Conservation (phyloP, 345 rosid species). For the Mercurialis annua region DNA sequence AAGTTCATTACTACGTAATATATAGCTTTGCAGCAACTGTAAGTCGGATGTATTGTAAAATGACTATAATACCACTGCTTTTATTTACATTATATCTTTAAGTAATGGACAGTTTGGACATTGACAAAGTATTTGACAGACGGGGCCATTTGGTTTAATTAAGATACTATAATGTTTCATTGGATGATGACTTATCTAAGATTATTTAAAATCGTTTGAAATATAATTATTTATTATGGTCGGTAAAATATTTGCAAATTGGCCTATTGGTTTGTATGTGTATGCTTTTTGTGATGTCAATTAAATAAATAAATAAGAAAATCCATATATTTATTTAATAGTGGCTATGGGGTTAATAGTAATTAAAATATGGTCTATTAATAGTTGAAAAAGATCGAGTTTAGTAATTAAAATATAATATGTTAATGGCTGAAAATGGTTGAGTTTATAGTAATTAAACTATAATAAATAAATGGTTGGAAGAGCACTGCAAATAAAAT, state of each 20-base stretch:
- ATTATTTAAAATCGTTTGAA: no score
- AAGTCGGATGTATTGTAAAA: not conserved
- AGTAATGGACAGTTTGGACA: constrained; percentile 23
- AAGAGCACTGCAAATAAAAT: constrained; percentile 18
- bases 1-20: constrained; percentile 15
- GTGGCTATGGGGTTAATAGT: not conserved
- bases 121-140: not conserved
- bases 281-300: no score
- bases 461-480: constrained; percentile 23
- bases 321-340: no score
- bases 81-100: not conserved
- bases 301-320: no score
- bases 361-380: not conserved
- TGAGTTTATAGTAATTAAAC: constrained; percentile 13
- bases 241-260: constrained; percentile 10
- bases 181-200: not conserved
- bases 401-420: constrained; percentile 20
- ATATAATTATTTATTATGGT: not conserved
- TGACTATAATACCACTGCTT: constrained; percentile 20
- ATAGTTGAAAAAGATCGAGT: not conserved
- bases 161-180: not conserved
- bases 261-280: no score
- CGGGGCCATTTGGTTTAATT: not conserved
- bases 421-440: constrained; percentile 22
- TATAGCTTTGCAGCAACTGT: constrained; percentile 9